A percentile compares a stretch with the other conserved stretches of the same genome.
Evolutionary conservation across 352 stramenopile genomes (phyloP).

Genomic region (Pythium vanterpoolii): DNA sequence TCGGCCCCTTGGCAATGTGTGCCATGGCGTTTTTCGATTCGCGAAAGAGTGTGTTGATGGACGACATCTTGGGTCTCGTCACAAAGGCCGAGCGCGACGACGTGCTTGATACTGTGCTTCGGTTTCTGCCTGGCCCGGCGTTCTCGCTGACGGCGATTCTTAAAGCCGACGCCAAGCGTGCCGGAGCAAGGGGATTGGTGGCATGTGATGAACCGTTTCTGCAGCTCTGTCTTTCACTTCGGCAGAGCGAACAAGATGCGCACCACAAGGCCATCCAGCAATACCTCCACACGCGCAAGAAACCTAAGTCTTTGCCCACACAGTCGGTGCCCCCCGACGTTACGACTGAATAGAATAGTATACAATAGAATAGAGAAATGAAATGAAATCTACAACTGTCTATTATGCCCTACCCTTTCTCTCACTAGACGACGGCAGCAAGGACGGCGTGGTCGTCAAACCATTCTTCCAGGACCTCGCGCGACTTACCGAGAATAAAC

Average conservation of each 20-base stretch:
- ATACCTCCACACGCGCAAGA: constrained; percentile 13
- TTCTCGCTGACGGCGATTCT: constrained; percentile 2
- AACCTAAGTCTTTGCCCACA: not conserved
- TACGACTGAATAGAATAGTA: constrained; percentile 6
- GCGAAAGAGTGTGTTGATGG: not conserved
- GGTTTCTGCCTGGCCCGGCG: constrained; percentile 1
- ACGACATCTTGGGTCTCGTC: not conserved
- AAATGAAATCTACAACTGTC: not conserved
- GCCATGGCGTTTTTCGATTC: not conserved
- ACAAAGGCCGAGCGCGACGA: not conserved
- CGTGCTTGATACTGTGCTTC: constrained; percentile 3
- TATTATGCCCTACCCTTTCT: not conserved
- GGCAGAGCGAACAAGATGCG: constrained; percentile 4
- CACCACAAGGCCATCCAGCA: constrained; percentile 7
- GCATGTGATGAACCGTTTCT: constrained; percentile 7
- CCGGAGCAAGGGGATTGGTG: not conserved
- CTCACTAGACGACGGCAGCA: constrained; percentile 8
- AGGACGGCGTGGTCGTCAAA: constrained; percentile 68
- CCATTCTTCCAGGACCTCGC: constrained; percentile 62
- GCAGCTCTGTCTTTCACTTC: constrained; percentile 9
- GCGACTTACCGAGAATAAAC: constrained; percentile 77
- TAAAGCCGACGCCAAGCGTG: constrained; percentile 3
- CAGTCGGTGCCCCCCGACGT: too few relatives aligned
- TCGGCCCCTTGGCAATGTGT: not conserved
- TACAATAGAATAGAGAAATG: not conserved